Base-by-base conservation (phyloP, 2,329 filamentous ascomycete genomes). In the Bisporella sp. region DNA sequence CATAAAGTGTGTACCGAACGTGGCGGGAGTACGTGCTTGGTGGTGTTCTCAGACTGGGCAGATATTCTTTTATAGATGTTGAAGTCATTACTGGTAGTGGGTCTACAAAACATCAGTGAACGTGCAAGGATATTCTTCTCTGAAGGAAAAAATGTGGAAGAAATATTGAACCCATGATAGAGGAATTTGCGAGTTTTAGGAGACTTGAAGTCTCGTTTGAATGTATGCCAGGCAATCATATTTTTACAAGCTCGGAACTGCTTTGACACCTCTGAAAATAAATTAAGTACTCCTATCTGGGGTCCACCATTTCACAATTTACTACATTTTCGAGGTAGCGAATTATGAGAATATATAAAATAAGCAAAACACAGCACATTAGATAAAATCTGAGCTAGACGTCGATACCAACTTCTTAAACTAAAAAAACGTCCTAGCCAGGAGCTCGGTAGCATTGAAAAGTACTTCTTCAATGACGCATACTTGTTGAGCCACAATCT, bases 1-100 rank as follows among this genome's bases (percentile, higher is more conserved):
- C 84, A 50, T 82, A 75, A 13, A 86, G 80, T 1, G 79, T 79
- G 63, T 86, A 88, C 40, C 83, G 73, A 41, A 87, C 76, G 47
- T 79, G 78, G 37, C 81, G 77, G 41, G 79, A 77, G 59, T 87
- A 86, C 12, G 77, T 73, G 58, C 79, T 84, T 48, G 75, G 68
- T 31, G 84, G 84, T 4, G 84, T 85, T 40, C 83, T 73, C 48
- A 65, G 56, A 53, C 53, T 58, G n/a, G 59, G 57, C n/a, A 62
- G 52, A 21, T 60, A 57, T 45, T 58, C 50, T 49, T 59, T 55
- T 28, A 56, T 62, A 9, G 51, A 50, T n/a, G 57, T 46, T 45
- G 53, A 48, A 32, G 49, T 57, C 51, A 62, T 63, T 7, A 65
- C 62, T 8, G 64, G 62, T n/a, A 66, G 58, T 37, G 60, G 56